A percentile compares a stretch with the other conserved stretches of the same genome.
Evolutionary conservation across 2,329 filamentous ascomycete species (phyloP).

Genomic region (Fusarium graminum): DNA sequence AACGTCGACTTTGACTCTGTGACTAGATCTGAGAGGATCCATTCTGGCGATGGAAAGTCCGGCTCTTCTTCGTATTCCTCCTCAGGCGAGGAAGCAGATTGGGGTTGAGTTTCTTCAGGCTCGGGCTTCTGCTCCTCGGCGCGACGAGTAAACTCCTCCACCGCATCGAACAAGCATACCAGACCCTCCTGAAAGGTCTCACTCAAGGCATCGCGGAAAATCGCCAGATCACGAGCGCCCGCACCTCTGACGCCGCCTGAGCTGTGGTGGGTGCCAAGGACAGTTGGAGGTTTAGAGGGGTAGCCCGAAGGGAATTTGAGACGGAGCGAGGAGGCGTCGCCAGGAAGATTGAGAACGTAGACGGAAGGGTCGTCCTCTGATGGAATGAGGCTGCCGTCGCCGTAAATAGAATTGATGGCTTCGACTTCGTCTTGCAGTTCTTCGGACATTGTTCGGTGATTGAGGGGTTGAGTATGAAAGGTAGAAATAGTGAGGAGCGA

Average conservation of each 20-base stretch:
- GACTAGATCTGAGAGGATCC: conserved; percentile 80
- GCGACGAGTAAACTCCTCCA: conserved; percentile 76
- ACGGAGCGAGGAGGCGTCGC: conserved; percentile 68
- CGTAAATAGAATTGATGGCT: conserved; percentile 88
- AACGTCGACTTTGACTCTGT: conserved; percentile 91
- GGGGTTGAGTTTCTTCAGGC: conserved; percentile 44
- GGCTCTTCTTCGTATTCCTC: conserved; percentile 31
- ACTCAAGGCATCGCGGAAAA: conserved; percentile 75
- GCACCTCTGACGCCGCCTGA: conserved; percentile 80
- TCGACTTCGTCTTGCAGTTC: conserved; percentile 80
- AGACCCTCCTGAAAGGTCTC: conserved; percentile 78
- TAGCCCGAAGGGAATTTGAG: conserved; percentile 80
- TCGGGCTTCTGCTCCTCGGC: conserved; percentile 53
- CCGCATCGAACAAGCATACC: conserved; percentile 91
- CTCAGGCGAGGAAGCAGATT: conserved; percentile 26
- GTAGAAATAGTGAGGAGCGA: not conserved
- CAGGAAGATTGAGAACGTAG: conserved; percentile 76
- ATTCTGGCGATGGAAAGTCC: conserved; percentile 57
- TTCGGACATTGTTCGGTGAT: conserved; percentile 62
- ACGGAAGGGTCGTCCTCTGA: conserved; percentile 53
- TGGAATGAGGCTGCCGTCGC: conserved; percentile 70
- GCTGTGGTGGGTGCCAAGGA: conserved; percentile 85
- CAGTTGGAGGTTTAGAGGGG: conserved; percentile 77
- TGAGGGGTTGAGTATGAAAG: conserved; percentile 18
- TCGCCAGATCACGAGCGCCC: conserved; percentile 76